Base-by-base conservation (phyloP, 2,329 filamentous ascomycete species). In the Byssoonygena ceratinophila region DNA sequence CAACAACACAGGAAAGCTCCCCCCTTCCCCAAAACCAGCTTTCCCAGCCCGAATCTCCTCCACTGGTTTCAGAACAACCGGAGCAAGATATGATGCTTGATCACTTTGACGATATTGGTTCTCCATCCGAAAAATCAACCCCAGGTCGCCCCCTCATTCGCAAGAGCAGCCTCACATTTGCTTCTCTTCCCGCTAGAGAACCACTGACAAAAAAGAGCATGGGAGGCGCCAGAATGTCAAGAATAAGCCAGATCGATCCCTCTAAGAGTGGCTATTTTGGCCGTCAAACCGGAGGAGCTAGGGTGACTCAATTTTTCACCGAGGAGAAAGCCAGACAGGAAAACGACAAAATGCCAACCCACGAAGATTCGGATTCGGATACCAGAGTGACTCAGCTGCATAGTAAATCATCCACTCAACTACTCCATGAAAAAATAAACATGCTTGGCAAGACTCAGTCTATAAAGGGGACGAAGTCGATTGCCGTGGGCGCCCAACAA, bases 121-220 rank as follows among this genome's bases (percentile, higher is more conserved):
- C 72, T 16, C 71, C 73, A 16, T 76, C 73, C 1, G 71, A 74
- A 54, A 67, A 63, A 6, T 74, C 71, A 27, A 74, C 71, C 14
- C 73, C 73, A 5, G 71, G 70, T 48, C 63, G 87, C 59, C 84
- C 85, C 1, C 75, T 87, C 27, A 79, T 94, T 59, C 83, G 91
- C 55, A 97, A 97, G 75, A 95, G 90, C 69, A 97, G 91, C 66
- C 77, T 98, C 55, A 94, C 86, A 54, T 97, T 98, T 70, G 88
- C 92, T 34, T 88, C 92, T 16, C 75, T 98, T 11, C 92, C 92
- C 27, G 90, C 91, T 2, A 80, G 92, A 56, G 91, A 97, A 63
- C 91, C 91, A 32, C 74, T 97, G 49, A 81, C 82, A 29, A 94
- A 94, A 66, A 91, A 90, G 71, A 94, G 85, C 65, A 80, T 89